These are phyloP conservation scores for Saturnispora hagleri DNA, from an alignment of 805 yeast genomes.

Conservation along the genomic window DNA sequence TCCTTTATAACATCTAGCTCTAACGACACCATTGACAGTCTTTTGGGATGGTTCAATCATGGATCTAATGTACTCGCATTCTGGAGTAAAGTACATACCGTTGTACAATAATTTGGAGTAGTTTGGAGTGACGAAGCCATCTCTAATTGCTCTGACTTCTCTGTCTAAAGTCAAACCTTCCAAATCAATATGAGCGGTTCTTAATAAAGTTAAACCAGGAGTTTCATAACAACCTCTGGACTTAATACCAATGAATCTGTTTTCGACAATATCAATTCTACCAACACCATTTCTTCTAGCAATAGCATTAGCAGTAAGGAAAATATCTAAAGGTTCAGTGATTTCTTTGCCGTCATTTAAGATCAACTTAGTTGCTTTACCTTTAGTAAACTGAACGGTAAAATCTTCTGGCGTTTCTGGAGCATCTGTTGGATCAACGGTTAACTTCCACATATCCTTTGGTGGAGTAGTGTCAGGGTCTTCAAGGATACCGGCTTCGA, in stretches of 20 bases:
- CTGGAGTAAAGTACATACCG: slow-evolving; percentile 97
- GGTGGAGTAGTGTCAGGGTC: slow-evolving; percentile 99
- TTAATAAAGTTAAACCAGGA: slow-evolving; percentile 92
- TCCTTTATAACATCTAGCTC: slow-evolving; percentile 93
- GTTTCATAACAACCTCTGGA: slow-evolving; percentile 99
- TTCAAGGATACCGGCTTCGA: slow-evolving; percentile 98
- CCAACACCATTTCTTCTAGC: slow-evolving; percentile 99
- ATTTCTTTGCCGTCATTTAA: slow-evolving; percentile 49
- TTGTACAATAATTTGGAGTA: slow-evolving; percentile 89
- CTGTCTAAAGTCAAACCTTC: slow-evolving; percentile 97
- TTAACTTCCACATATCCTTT: slow-evolving; percentile 99
- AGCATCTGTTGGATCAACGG: slow-evolving; percentile 92
- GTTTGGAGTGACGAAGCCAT: slow-evolving; percentile 86
- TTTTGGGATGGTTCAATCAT: slow-evolving; percentile 93
- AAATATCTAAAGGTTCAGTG: slow-evolving; percentile 86
- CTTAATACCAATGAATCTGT: slow-evolving; percentile 97
- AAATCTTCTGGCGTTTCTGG: slow-evolving; percentile 90
- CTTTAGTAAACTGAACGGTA: slow-evolving; percentile 71
- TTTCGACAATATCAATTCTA: slow-evolving; percentile 97
- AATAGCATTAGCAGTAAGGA: slow-evolving; percentile 84
- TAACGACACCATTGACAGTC: slow-evolving; percentile 93
- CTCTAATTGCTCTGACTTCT: slow-evolving; percentile 96
- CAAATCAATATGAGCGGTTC: slow-evolving; percentile 89
- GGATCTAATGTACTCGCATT: slow-evolving; percentile 88
- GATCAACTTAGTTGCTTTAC: slow-evolving; percentile 76